Evolutionary conservation across 2,329 filamentous ascomycete genomes (phyloP).

Genomic region (Colletotrichum caudatum): DNA sequence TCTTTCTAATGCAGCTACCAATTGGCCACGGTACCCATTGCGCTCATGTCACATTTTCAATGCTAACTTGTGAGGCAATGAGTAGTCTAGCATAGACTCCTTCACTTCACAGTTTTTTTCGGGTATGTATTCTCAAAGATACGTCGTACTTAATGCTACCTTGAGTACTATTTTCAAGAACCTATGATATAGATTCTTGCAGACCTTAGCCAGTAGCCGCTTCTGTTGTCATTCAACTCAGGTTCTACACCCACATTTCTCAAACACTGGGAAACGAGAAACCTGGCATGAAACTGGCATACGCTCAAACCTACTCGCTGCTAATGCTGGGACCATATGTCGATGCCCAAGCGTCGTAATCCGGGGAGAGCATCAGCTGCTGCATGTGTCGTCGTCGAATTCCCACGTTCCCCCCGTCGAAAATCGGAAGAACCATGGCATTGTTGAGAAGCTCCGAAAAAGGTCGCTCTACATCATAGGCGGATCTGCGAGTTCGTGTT

Average conservation of each 20-base stretch:
- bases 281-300: not conserved
- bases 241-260: not conserved
- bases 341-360: slow-evolving; percentile 27
- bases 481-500: not conserved
- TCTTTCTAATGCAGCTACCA: not conserved
- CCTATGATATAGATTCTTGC: no score
- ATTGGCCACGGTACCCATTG: not conserved
- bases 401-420: slow-evolving; percentile 42
- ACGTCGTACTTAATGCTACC: no score
- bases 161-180: no score
- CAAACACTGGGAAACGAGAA: not conserved
- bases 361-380: slow-evolving; percentile 9
- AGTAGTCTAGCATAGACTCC: not conserved
- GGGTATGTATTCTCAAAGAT: no score
- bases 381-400: slow-evolving; percentile 35
- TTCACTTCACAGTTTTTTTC: accelerated
- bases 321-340: not conserved
- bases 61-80: not conserved
- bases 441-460: slow-evolving; percentile 21
- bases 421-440: slow-evolving; percentile 35
- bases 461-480: slow-evolving; percentile 3
- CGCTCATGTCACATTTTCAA: not conserved
- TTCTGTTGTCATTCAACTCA: no score
- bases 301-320: not conserved
- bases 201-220: no score